Evolutionary conservation across 1,284 basidiomycete genomes (phyloP), one percentile per base, ranked within the genome.

Genomic region (Phellopilus nigrolimitatus): DNA sequence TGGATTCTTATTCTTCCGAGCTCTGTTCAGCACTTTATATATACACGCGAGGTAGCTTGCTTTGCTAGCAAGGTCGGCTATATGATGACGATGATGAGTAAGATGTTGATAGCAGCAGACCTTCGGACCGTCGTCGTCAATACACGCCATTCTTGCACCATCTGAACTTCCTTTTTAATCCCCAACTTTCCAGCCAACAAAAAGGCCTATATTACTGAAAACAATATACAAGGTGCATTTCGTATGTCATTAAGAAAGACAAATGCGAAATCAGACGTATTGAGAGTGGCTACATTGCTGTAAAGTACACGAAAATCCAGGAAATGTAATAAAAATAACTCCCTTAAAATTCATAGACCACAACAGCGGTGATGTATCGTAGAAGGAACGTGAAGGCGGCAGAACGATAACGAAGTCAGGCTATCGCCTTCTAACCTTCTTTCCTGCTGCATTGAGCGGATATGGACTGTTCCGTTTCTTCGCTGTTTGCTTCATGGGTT

Each of bases 391-490:
- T n/a, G n/a, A n/a, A n/a, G n/a, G n/a, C n/a, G n/a, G n/a, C n/a
- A n/a, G n/a, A n/a, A 63, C 63, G 5, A 64, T 44, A 34, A 71
- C 56, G 46, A 74, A 61, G 54, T 72, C 68, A 9, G 61, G 19
- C 37, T 15, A 55, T 9, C 53, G 43, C 13, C 33, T 46, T 28
- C 53, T 33, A 9, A 33, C 25, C 22, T 55, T 55, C 48, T 55
- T 55, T 15, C 51, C 47, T 5, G 36, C 13, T 5, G 13, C 33
- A 30, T 12, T 34, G 13, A 43, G n/a, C 4, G 49, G 48, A 34
- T 55, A 55, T 1, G 53, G 53, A 41, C 53, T 55, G 13, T 43
- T 42, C 22, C 52, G 48, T 44, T 55, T 51, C 37, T 19, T 50
- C 22, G 6, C 49, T 22, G 40, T 15, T 25, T 33, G 33, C n/a